A percentile compares a stretch with the other conserved stretches of the same genome.
Conservation (phyloP, 2,329 filamentous ascomycete species). For the Fusarium illudens region DNA sequence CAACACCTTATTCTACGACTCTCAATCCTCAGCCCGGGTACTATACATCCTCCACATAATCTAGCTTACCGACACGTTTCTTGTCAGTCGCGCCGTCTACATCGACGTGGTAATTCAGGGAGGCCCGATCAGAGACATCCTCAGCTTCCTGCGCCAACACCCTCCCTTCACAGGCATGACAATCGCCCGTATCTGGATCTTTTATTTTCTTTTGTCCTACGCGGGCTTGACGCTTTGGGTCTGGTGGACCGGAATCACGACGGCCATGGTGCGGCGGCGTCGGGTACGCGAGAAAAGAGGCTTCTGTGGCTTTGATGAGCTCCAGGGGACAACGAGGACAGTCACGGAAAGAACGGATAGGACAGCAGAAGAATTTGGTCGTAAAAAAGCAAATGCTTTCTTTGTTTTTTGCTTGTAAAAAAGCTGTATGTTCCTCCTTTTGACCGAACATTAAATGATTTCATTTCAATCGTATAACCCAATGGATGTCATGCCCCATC, state of each 20-base stretch:
- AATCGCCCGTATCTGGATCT: not conserved
- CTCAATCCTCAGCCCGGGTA: conserved; percentile 25
- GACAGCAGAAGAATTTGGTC: not conserved
- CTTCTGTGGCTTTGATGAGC: conserved; percentile 9
- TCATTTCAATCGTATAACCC: conserved; percentile 12
- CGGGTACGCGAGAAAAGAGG: conserved; percentile 16
- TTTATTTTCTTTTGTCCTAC: not conserved
- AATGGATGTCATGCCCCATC: not conserved
- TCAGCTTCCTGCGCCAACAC: not conserved
- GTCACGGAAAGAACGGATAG: conserved; percentile 15
- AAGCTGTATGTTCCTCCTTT: conserved; percentile 8
- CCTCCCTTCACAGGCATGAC: not conserved
- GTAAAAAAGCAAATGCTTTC: conserved; percentile 2
- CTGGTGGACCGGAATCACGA: conserved; percentile 16
- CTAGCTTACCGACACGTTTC: conserved; percentile 22
- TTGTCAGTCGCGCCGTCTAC: not conserved
- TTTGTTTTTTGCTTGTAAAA: not conserved
- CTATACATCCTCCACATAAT: conserved; percentile 25
- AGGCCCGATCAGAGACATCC: not conserved
- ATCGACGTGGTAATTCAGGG: conserved; percentile 10
- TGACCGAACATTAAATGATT: conserved; percentile 6
- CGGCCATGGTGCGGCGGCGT: not conserved
- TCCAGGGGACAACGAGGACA: conserved; percentile 10
- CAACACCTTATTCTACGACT: conserved; percentile 28
- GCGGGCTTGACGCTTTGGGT: conserved; percentile 13